A percentile compares a stretch with the other conserved stretches of the same genome.
Evolutionary conservation across 2,329 filamentous ascomycete genomes (phyloP).

Genomic region (Berkeleyomyces rouxiae): DNA sequence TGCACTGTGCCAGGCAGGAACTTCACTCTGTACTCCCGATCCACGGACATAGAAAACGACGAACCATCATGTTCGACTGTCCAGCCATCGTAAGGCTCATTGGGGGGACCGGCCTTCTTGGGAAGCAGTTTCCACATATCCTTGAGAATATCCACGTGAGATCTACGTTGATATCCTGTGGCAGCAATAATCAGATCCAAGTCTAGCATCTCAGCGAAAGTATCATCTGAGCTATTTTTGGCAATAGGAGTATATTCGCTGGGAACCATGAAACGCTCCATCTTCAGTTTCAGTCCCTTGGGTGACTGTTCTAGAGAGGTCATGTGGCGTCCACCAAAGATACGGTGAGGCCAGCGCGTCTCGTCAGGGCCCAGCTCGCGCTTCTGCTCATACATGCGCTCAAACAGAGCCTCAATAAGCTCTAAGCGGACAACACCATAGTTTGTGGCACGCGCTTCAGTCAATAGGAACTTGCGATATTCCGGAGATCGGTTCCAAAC

Average conservation of each 20-base stretch:
- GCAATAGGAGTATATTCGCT: slow-evolving; percentile 23
- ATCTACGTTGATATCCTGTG: slow-evolving; percentile 67
- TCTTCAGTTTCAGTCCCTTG: slow-evolving; percentile 36
- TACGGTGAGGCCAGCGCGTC: slow-evolving; percentile 63
- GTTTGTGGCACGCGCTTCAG: slow-evolving; percentile 69
- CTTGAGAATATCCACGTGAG: slow-evolving; percentile 62
- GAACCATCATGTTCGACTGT: slow-evolving; percentile 24
- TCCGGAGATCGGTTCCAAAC: slow-evolving; percentile 52
- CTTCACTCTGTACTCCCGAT: slow-evolving; percentile 61
- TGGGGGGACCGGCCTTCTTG: slow-evolving; percentile 20
- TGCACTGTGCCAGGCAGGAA: slow-evolving; percentile 53
- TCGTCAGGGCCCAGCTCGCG: slow-evolving; percentile 53
- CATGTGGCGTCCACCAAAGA: slow-evolving; percentile 54
- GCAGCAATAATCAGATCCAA: slow-evolving; percentile 74
- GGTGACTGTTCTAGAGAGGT: slow-evolving; percentile 38
- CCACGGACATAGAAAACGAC: slow-evolving; percentile 37
- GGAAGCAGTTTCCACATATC: slow-evolving; percentile 50
- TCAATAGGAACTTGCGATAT: slow-evolving; percentile 43
- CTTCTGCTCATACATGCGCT: slow-evolving; percentile 73
- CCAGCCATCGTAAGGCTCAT: slow-evolving; percentile 22
- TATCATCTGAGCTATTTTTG: slow-evolving; percentile 19
- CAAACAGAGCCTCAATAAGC: slow-evolving; percentile 76
- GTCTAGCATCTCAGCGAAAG: slow-evolving; percentile 43
- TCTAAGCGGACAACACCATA: slow-evolving; percentile 88
- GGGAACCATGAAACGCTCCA: slow-evolving; percentile 21